These are phyloP conservation scores for Gynandropsis gynandra DNA, from an alignment of 345 rosid species.

Conservation along the genomic window DNA sequence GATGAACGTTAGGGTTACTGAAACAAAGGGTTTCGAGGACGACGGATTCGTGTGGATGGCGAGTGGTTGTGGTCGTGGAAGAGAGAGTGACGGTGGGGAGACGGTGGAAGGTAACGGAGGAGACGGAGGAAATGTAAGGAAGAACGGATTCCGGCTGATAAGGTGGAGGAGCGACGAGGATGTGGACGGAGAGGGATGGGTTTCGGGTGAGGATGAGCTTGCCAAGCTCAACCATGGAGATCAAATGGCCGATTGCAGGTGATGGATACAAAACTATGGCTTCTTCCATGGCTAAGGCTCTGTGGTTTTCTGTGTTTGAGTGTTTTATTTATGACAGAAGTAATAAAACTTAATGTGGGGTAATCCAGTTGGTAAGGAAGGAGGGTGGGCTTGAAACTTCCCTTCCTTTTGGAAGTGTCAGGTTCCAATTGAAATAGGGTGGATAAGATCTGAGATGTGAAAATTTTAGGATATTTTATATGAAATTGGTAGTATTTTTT, in stretches of 20 bases:
- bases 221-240: constrained; percentile 67
- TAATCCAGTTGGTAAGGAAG: too few species aligned
- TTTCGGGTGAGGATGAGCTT: constrained; percentile 38
- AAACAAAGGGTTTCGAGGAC: constrained; percentile 26
- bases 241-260: constrained; percentile 60
- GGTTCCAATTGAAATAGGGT: too few species aligned
- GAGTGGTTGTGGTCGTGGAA: constrained; percentile 22
- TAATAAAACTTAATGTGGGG: too few species aligned
- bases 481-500: too few species aligned
- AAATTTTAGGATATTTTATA: too few species aligned
- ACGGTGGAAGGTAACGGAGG: constrained; percentile 43
- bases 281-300: constrained; percentile 10
- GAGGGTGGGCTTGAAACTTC: too few species aligned
- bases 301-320: too few species aligned
- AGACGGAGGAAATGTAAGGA: constrained; percentile 27
- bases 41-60: constrained; percentile 29
- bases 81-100: constrained; percentile 32
- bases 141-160: constrained; percentile 31
- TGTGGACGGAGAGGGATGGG: constrained; percentile 47
- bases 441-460: too few species aligned
- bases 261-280: constrained; percentile 57
- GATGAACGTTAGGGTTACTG: constrained; percentile 37
- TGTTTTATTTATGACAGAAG: too few species aligned
- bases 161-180: constrained; percentile 39
- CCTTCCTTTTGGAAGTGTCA: too few species aligned